These are phyloP conservation scores for Coniella lustricola DNA, from an alignment of 2,329 filamentous ascomycete species.

Conservation along the genomic window DNA sequence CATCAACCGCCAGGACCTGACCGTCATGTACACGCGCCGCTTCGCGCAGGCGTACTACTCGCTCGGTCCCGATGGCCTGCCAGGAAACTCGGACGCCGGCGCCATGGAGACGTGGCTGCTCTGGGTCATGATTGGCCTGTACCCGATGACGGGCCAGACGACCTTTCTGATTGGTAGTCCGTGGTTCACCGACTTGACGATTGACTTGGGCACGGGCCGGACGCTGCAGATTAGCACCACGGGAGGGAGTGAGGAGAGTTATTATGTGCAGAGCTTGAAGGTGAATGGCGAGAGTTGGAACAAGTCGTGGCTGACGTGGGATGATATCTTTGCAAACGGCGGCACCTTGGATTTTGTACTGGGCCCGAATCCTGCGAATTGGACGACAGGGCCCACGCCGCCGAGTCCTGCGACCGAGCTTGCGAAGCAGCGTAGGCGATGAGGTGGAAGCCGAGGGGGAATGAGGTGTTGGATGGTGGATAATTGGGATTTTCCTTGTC, in stretches of 20 bases:
- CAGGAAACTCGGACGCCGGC: slow-evolving; percentile 65
- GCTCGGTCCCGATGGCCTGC: slow-evolving; percentile 48
- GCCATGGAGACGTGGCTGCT: slow-evolving; percentile 66
- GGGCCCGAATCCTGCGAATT: slow-evolving; percentile 43
- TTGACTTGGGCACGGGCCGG: slow-evolving; percentile 45
- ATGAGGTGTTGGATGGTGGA: not conserved
- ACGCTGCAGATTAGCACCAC: slow-evolving; percentile 46
- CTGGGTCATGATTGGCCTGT: slow-evolving; percentile 63
- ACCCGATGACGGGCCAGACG: slow-evolving; percentile 61
- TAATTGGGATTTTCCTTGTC: no score
- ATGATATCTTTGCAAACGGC: slow-evolving; percentile 57
- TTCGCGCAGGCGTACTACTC: slow-evolving; percentile 55
- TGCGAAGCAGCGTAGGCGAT: not conserved
- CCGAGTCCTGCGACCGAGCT: slow-evolving; percentile 47
- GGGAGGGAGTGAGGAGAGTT: slow-evolving; percentile 38
- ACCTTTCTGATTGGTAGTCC: slow-evolving; percentile 60
- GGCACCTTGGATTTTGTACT: slow-evolving; percentile 59
- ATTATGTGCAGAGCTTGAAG: slow-evolving; percentile 58
- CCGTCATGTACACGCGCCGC: slow-evolving; percentile 50
- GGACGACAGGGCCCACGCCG: slow-evolving; percentile 53
- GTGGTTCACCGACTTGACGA: slow-evolving; percentile 53
- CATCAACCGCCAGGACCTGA: slow-evolving; percentile 53
- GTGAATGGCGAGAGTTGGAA: slow-evolving; percentile 59
- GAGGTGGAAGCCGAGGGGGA: not conserved
- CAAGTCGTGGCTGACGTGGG: slow-evolving; percentile 59